Evolutionary conservation across 805 yeast genomes (phyloP).

Genomic region (Tetrapisispora pingtungensis): DNA sequence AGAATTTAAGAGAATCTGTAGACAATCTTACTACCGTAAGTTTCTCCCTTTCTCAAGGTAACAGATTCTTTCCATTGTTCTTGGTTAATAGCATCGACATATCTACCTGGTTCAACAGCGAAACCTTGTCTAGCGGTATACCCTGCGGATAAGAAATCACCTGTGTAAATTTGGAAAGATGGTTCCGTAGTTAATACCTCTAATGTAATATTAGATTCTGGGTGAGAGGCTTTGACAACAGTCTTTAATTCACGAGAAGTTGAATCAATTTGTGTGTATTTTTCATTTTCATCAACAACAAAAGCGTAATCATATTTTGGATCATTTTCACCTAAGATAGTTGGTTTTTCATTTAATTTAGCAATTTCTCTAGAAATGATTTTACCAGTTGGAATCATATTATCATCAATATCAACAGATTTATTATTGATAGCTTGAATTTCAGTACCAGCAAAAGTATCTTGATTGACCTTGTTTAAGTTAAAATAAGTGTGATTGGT

Average conservation of each 20-base stretch:
- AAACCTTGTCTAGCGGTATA: conserved; percentile 40
- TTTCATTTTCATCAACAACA: conserved; percentile 28
- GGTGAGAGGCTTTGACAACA: conserved; percentile 37
- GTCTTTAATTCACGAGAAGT: conserved; percentile 35
- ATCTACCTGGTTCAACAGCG: conserved; percentile 55
- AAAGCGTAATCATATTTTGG: conserved; percentile 40
- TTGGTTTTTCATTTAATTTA: conserved; percentile 18
- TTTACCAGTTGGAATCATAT: conserved; percentile 38
- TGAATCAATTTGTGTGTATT: conserved; percentile 25
- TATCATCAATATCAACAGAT: conserved; percentile 34
- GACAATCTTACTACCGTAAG: conserved; percentile 39
- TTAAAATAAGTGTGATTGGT: conserved; percentile 60
- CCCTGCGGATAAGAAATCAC: conserved; percentile 37
- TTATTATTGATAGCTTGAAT: conserved; percentile 32
- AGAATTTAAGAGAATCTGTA: conserved; percentile 17
- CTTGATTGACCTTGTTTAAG: conserved; percentile 28
- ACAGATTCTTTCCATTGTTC: conserved; percentile 42
- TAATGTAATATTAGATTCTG: conserved; percentile 35
- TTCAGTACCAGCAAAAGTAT: conserved; percentile 32
- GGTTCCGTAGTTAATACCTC: conserved; percentile 52
- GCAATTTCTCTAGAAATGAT: conserved; percentile 22
- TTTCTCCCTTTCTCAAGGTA: conserved; percentile 37
- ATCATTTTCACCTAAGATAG: conserved; percentile 23
- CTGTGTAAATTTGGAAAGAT: conserved; percentile 55
- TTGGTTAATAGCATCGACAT: conserved; percentile 42